Evolutionary conservation across 495 filamentous ascomycete species (phyloP).

Genomic region (Penicillium fimorum): DNA sequence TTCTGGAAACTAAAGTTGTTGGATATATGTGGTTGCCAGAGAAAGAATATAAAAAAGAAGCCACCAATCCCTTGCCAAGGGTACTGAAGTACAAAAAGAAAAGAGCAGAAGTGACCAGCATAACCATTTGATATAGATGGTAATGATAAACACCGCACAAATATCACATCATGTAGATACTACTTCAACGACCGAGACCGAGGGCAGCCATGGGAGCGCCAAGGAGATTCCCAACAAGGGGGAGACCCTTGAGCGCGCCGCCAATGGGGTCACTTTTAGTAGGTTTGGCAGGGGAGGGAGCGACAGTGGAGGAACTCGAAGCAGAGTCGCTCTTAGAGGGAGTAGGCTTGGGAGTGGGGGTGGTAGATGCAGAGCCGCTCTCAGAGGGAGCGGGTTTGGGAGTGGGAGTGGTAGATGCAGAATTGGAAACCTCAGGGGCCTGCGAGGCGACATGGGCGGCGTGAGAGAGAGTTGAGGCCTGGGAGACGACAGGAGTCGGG

Average conservation of each 20-base stretch:
- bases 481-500: not conserved
- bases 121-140: not conserved
- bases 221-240: conserved; percentile 14
- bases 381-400: not conserved
- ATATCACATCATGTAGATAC: not conserved
- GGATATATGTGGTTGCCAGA: conserved; percentile 20
- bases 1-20: conserved; percentile 20
- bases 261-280: not conserved
- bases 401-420: not conserved
- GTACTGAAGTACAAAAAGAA: conserved; percentile 15
- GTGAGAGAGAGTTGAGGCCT: not conserved
- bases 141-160: not conserved
- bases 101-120: conserved; percentile 4
- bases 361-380: conserved; percentile 1
- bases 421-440: not conserved
- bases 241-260: not conserved
- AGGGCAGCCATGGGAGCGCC: conserved; percentile 3
- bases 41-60: conserved; percentile 13
- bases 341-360: not conserved
- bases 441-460: not conserved
- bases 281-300: conserved; percentile 7
- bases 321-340: not conserved
- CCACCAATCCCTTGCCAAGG: conserved; percentile 9
- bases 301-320: not conserved
- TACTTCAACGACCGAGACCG: conserved; percentile 10